Evolutionary conservation across 2,329 filamentous ascomycete species (phyloP).

Genomic region (Diaporthe caulivora): DNA sequence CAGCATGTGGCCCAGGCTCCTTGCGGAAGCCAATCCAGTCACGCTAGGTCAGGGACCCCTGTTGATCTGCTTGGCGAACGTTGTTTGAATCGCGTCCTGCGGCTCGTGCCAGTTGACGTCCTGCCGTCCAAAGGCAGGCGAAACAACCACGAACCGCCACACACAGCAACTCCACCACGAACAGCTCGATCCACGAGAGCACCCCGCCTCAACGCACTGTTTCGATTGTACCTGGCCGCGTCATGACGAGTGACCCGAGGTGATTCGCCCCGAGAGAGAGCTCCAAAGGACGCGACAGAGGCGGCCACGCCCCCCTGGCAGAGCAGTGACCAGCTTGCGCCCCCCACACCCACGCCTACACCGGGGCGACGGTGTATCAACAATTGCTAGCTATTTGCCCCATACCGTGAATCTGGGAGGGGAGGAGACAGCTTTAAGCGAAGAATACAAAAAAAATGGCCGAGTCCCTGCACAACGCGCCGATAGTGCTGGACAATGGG

Average conservation of each 20-base stretch:
- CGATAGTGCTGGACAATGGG: conserved; percentile 98
- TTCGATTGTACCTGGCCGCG: neutral
- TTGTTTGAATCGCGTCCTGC: conserved; percentile 35
- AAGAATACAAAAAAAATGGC: conserved; percentile 56
- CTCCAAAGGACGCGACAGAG: conserved; percentile 17
- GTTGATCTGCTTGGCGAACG: conserved; percentile 31
- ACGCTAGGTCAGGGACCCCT: conserved; percentile 22
- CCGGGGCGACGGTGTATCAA: conserved; percentile 6
- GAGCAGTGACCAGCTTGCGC: conserved; percentile 26
- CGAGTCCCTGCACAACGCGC: conserved; percentile 88
- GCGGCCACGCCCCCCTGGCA: neutral
- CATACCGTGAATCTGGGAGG: conserved; percentile 9
- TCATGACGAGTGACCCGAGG: conserved; percentile 20
- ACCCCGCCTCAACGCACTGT: neutral
- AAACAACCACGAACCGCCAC: conserved; percentile 19
- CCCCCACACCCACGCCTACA: conserved; percentile 20
- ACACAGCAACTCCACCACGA: neutral
- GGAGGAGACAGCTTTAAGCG: conserved; percentile 30
- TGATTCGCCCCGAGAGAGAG: conserved; percentile 1
- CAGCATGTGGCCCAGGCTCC: conserved; percentile 11
- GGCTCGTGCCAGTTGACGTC: conserved; percentile 27
- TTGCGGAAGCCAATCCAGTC: conserved; percentile 22
- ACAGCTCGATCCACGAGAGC: neutral
- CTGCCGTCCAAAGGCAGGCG: conserved; percentile 14
- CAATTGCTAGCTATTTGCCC: conserved; percentile 1